phyloP scores from a whole-genome alignment of 257 asterid species.

The Thymus quinquecostatus region DNA sequence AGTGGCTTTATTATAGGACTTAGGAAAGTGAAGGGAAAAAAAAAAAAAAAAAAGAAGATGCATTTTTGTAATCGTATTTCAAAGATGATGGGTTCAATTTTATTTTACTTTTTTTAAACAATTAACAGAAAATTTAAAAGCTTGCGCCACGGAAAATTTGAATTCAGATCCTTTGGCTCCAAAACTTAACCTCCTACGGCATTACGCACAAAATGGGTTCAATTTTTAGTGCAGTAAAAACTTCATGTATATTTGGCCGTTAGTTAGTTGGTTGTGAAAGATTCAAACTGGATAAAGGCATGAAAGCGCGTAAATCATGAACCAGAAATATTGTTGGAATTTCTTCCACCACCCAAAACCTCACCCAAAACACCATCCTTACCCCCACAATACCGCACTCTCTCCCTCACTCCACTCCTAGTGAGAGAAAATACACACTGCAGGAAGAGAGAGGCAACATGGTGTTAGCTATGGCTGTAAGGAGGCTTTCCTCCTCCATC shows the following conservation, averaged over 20 bases:
- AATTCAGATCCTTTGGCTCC: too few relatives aligned
- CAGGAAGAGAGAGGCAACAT: conserved; percentile 35
- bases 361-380: conserved; percentile 35
- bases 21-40: too few relatives aligned
- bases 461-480: conserved; percentile 83
- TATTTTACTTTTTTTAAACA: too few relatives aligned
- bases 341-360: conserved; percentile 68
- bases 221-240: too few relatives aligned
- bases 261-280: background rate
- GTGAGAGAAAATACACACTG: conserved; percentile 19
- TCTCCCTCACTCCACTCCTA: conserved; percentile 26
- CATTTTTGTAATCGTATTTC: too few relatives aligned
- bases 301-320: conserved; percentile 29
- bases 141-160: too few relatives aligned
- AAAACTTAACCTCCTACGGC: too few relatives aligned
- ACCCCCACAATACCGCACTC: conserved; percentile 18
- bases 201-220: too few relatives aligned
- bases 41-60: too few relatives aligned
- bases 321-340: conserved; percentile 56
- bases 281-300: conserved; percentile 24
- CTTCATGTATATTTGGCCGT: background rate
- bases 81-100: too few relatives aligned
- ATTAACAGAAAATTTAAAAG: too few relatives aligned
- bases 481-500: conserved; percentile 73
- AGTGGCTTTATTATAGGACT: too few relatives aligned